Evolutionary conservation across 2,329 filamentous ascomycete species (phyloP), one percentile per base, ranked within the genome.

Genomic region (Botryosphaeria dothidea): DNA sequence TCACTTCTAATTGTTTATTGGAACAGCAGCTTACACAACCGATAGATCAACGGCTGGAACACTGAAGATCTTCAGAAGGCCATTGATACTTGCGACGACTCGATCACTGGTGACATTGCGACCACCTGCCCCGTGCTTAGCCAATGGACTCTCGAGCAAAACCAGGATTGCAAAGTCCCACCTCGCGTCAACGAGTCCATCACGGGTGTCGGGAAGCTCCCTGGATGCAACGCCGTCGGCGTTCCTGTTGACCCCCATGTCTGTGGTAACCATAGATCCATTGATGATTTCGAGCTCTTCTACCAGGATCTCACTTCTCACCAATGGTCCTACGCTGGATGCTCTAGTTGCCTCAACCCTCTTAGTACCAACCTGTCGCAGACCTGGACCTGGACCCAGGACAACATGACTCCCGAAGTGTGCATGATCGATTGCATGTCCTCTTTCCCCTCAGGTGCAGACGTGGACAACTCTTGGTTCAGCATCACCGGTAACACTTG

Each of bases 11-110:
- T 23, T 1, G 17, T 31, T 62, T 29, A 43, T 23, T 23, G 23
- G 17, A n/a, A 13, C 46, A 36, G 1, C 15, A 25, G 81, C 85
- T 67, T 75, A 80, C 36, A 82, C 84, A 54, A 34, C 23, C 7
- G 19, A 21, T 27, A 52, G 49, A 11, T 60, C 38, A 60, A 48
- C 5, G 56, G 56, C n/a, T 60, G 56, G 41, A 19, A 31, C 11
- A 23, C 8, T 9, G 7, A n/a, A 11, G 5, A 11, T 8, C 86
- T 92, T 58, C 87, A 90, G 76, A 80, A 84, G 67, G 89, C 90
- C 68, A 87, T 92, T 68, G 82, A 90, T 72, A 85, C 80, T 57
- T 92, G 91, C 80, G n/a, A n/a, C n/a, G n/a, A n/a, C n/a, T n/a
- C n/a, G n/a, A n/a, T n/a, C n/a, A n/a, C n/a, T n/a, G n/a, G n/a